phyloP scores from a whole-genome alignment of 805 yeast species.

The Candida vartiovaarae region DNA sequence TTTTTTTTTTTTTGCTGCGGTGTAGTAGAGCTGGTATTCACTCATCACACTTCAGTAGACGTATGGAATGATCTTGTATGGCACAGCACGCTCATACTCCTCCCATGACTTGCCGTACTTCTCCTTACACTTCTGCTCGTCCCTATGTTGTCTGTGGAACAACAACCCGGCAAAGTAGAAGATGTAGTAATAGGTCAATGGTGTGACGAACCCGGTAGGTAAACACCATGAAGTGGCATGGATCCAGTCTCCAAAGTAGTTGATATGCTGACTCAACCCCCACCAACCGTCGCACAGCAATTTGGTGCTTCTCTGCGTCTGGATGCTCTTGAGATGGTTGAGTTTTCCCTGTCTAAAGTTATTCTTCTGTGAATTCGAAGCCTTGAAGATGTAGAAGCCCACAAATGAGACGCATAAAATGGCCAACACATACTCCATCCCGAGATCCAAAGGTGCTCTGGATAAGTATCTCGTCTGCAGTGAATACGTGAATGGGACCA shows the following conservation, averaged over 20 bases:
- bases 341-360: constrained; percentile 75
- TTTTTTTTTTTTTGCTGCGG: no score
- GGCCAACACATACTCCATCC: constrained; percentile 26
- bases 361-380: constrained; percentile 80
- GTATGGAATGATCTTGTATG: constrained; percentile 86
- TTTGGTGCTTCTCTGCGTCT: constrained; percentile 71
- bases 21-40: neutral
- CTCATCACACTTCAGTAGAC: constrained; percentile 44
- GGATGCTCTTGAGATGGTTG: constrained; percentile 58
- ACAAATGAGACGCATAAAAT: constrained; percentile 43
- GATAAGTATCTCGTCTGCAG: constrained; percentile 80
- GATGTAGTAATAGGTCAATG: constrained; percentile 82
- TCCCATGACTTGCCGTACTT: constrained; percentile 88
- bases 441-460: constrained; percentile 51
- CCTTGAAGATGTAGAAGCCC: constrained; percentile 80
- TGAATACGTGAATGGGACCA: constrained; percentile 89
- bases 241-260: constrained; percentile 93
- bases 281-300: constrained; percentile 93
- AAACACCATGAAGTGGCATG: constrained; percentile 90
- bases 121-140: constrained; percentile 80
- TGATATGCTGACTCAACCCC: constrained; percentile 87
- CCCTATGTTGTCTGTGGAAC: constrained; percentile 84
- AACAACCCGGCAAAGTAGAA: constrained; percentile 75
- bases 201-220: constrained; percentile 76
- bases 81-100: constrained; percentile 73